phyloP scores from a whole-genome alignment of 1,284 basidiomycete genomes.

The Boletus semigastroideus region DNA sequence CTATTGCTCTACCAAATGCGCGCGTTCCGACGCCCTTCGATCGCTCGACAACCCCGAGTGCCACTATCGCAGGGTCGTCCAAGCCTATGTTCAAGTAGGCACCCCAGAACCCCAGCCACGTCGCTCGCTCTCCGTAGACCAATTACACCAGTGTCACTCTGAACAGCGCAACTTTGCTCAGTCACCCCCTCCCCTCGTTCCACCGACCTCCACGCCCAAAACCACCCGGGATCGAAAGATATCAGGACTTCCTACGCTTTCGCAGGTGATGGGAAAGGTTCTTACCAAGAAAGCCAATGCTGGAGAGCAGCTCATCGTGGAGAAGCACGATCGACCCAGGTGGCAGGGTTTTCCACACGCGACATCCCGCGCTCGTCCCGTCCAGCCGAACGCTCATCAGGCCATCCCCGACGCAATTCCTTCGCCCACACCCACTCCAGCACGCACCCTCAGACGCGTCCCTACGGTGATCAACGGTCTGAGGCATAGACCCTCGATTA shows the following conservation, averaged over 20 bases:
- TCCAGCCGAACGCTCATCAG: neutral
- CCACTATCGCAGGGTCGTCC: slow-evolving; percentile 27
- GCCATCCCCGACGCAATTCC: slow-evolving; percentile 16
- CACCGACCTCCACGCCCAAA: neutral
- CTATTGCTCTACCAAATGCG: slow-evolving; percentile 30
- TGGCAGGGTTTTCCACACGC: slow-evolving; percentile 1
- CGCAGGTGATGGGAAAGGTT: slow-evolving; percentile 15
- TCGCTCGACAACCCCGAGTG: slow-evolving; percentile 21
- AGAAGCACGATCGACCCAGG: slow-evolving; percentile 2
- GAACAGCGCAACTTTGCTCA: neutral
- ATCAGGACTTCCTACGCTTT: slow-evolving; percentile 13
- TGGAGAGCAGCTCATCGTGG: neutral
- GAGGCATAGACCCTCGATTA: neutral
- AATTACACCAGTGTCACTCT: neutral
- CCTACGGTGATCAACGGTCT: slow-evolving; percentile 7
- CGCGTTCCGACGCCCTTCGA: slow-evolving; percentile 29
- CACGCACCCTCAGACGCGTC: slow-evolving; percentile 9
- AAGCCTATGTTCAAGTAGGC: slow-evolving; percentile 12
- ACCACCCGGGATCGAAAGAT: neutral
- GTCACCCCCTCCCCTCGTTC: neutral
- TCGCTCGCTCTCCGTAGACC: slow-evolving; percentile 11
- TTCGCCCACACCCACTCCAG: slow-evolving; percentile 1
- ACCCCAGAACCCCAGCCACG: slow-evolving; percentile 2
- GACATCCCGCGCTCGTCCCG: neutral
- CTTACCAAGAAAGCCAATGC: slow-evolving; percentile 3